phyloP scores from a whole-genome alignment of 2,329 filamentous ascomycete genomes.

The Scleromitrula shiraiana region DNA sequence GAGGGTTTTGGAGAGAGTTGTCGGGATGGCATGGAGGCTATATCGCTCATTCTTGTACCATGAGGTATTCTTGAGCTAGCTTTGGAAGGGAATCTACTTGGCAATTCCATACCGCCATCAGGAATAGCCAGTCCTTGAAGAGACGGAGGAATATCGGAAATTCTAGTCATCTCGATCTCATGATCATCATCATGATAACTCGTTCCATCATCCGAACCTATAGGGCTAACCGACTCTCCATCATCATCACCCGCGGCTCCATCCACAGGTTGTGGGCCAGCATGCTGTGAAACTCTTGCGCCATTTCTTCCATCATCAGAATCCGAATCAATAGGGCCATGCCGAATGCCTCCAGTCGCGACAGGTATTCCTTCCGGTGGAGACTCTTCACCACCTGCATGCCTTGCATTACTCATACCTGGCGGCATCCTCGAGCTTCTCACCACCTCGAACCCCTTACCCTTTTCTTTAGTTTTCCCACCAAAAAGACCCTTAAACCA shows the following conservation, averaged over 20 bases:
- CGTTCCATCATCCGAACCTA: slow-evolving; percentile 35
- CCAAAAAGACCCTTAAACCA: slow-evolving; percentile 79
- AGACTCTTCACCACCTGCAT: slow-evolving; percentile 55
- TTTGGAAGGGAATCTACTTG: slow-evolving; percentile 54
- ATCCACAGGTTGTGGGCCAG: slow-evolving; percentile 31
- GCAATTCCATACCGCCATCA: slow-evolving; percentile 35
- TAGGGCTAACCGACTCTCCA: slow-evolving; percentile 23
- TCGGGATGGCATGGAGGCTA: slow-evolving; percentile 32
- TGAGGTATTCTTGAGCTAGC: slow-evolving; percentile 36
- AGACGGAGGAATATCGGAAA: slow-evolving; percentile 45
- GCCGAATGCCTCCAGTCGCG: slow-evolving; percentile 32
- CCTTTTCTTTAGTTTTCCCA: slow-evolving; percentile 86
- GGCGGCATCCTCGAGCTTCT: slow-evolving; percentile 80
- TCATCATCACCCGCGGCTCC: slow-evolving; percentile 12
- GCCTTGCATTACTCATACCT: slow-evolving; percentile 47
- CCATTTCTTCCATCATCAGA: slow-evolving; percentile 33
- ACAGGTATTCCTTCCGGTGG: slow-evolving; percentile 60
- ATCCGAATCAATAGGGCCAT: slow-evolving; percentile 59
- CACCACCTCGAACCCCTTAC: slow-evolving; percentile 95
- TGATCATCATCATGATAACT: slow-evolving; percentile 39
- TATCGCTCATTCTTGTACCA: slow-evolving; percentile 12
- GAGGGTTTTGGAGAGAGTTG: slow-evolving; percentile 27
- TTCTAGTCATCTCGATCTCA: slow-evolving; percentile 33
- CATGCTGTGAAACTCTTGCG: slow-evolving; percentile 28
- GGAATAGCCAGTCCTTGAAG: slow-evolving; percentile 50